Evolutionary conservation across 2,329 filamentous ascomycete genomes (phyloP), one percentile per base, ranked within the genome.

Genomic region (Colletotrichum sp.): DNA sequence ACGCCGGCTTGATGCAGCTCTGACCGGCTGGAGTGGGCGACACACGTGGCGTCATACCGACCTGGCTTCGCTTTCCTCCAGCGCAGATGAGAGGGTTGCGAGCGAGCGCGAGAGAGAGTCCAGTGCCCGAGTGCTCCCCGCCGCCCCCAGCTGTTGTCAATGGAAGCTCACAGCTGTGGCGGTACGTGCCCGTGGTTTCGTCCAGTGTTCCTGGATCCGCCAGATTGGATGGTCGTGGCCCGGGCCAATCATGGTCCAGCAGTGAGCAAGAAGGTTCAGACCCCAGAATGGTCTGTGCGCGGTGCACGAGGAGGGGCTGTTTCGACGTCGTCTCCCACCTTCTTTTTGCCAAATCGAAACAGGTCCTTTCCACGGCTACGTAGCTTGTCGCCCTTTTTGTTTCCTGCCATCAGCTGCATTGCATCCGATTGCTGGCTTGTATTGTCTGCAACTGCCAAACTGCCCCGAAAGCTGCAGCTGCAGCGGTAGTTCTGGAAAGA

Each of bases 31-130:
- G 34, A 28, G 55, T 52, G 57, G 39, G 55, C 32, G 64, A 68
- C 69, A 76, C 73, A 73, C 73, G 69, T 76, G 73, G 73, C 69
- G 73, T 73, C 73, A 72, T 69, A 28, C 30, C 59, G 69, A 21
- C 57, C 70, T 39, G 62, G 57, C 69, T 49, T 34, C 12, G 44
- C 44, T 21, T 28, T 39, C 34, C 24, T 55, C 21, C 36, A 30
- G 30, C 24, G 69, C 26, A 67, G 15, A 55, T 63, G 30, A 55
- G 62, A 28, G 30, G 36, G 60, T 26, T 62, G 24, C 32, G 36
- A 72, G 28, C 63, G 30, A 24, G 24, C 32, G 24, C 66, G 18
- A 55, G 28, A 24, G 66, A 71, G 44, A 44, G 39, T n/a, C 36
- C 28, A 64, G 28, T 26, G 52, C 52, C 39, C 69, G 26, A 39